Percentiles rank a stretch among this genome's conserved stretches.
Evolutionary conservation across 2,329 filamentous ascomycete genomes (phyloP).

Genomic region (Alternaria sp.): DNA sequence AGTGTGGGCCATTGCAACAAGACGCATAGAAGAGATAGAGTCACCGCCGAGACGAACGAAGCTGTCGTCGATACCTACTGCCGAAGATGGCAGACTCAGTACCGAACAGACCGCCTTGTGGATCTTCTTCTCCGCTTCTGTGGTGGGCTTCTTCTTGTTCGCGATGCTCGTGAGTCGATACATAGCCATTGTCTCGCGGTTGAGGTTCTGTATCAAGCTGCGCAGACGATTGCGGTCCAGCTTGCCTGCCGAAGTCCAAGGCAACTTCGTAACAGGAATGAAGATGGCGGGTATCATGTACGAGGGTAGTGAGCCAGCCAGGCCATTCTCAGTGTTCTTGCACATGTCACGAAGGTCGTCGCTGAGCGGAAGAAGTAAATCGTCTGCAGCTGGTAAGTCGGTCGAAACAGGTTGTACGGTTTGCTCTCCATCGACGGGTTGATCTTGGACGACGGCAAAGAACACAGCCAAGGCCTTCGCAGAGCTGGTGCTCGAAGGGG

Average conservation of each 20-base stretch:
- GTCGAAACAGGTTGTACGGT: conserved; percentile 26
- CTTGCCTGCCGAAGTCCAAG: conserved; percentile 45
- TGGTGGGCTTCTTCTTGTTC: conserved; percentile 42
- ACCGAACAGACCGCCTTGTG: conserved; percentile 42
- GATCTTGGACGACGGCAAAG: conserved; percentile 34
- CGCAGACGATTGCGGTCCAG: conserved; percentile 45
- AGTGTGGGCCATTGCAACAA: conserved; percentile 40
- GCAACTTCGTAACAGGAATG: conserved; percentile 44
- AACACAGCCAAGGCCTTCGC: conserved; percentile 46
- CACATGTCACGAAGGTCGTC: conserved; percentile 38
- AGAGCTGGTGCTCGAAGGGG: conserved; percentile 38
- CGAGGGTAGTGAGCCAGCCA: conserved; percentile 39
- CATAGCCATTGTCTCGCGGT: conserved; percentile 40
- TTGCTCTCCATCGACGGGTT: conserved; percentile 9
- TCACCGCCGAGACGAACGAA: conserved; percentile 47
- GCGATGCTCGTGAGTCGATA: conserved; percentile 40
- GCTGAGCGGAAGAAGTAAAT: conserved; percentile 41
- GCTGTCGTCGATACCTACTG: conserved; percentile 46
- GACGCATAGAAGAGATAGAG: conserved; percentile 43
- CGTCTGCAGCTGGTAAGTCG: conserved; percentile 35
- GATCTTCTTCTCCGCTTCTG: conserved; percentile 42
- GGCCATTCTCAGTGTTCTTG: conserved; percentile 42
- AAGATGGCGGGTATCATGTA: conserved; percentile 50
- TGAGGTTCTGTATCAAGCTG: conserved; percentile 38
- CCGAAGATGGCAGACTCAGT: conserved; percentile 33